Evolutionary conservation across 192 early-diverging fungal species (phyloP), one percentile per base, ranked within the genome.

Genomic region (Rhizoclosmatium globosum): DNA sequence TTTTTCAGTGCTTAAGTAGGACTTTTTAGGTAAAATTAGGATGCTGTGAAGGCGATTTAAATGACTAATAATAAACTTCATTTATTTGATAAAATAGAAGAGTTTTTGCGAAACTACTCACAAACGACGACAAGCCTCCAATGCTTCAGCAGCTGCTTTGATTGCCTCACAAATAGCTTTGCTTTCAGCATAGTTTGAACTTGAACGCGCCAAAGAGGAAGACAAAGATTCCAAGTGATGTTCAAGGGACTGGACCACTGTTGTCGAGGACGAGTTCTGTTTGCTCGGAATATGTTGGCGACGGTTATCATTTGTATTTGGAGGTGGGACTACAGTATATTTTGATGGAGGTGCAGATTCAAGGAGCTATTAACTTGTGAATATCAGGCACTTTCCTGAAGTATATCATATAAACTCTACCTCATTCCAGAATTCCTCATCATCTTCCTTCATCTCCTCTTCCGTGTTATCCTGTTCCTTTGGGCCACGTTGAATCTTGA

Each of bases 361-460:
- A 17, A 68, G 44, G 15, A 68, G 44, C 67, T 68, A 21, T 68
- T 7, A 17, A 68, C 7, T n/a, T 68, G 21, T 68, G 38, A 21
- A 19, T 46, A 43, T 17, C 39, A 42, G 31, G 31, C 23, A 64
- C 41, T 23, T 38, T 23, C n/a, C 15, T n/a, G n/a, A n/a, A n/a
- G n/a, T n/a, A n/a, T 2, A 13, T 64, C 62, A 64, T 13, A 41
- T 39, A 17, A 64, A 13, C 41, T 7, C 1, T 68, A 68, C 67
- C 67, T 68, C 67, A 68, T 68, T 68, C 67, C 67, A 68, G 45
- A 68, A 68, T 23, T 68, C 67, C 23, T 68, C 67, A 47, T 68
- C 67, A 19, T 68, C 67, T 47, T 68, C 67, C 13, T 64, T 38
- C 15, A 44, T 43, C 17, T 53, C 50, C 17, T 53, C 50, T 53